These are phyloP conservation scores for Stagonosporopsis rhizophila DNA, from an alignment of 2,329 filamentous ascomycete genomes.

Conservation along the genomic window DNA sequence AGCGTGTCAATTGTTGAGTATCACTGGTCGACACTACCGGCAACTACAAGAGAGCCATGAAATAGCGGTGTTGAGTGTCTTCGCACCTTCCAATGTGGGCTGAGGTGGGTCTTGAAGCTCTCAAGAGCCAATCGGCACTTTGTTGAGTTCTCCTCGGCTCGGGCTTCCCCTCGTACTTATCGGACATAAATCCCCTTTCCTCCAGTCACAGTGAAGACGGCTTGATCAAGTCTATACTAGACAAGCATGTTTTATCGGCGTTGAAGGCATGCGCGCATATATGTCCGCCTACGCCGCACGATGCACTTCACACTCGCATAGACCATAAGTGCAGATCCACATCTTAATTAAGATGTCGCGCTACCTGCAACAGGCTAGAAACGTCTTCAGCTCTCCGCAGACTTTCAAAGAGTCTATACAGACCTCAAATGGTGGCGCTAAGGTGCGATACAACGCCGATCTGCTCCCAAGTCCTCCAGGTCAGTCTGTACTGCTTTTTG, in stretches of 20 bases:
- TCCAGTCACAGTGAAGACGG: neutral
- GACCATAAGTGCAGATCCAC: neutral
- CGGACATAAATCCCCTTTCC: neutral
- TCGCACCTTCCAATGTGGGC: neutral
- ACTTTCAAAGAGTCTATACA: constrained; percentile 15
- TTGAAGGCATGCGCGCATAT: neutral
- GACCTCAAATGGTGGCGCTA: constrained; percentile 13
- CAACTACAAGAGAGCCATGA: too few relatives aligned
- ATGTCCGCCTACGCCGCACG: neutral
- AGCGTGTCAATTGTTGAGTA: too few relatives aligned
- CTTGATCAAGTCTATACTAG: neutral
- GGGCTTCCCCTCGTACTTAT: neutral
- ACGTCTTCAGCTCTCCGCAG: constrained; percentile 40
- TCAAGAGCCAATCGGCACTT: neutral
- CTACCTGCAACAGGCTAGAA: neutral
- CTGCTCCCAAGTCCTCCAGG: constrained; percentile 30
- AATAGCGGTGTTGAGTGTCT: neutral
- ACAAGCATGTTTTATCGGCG: neutral
- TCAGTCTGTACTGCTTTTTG: neutral
- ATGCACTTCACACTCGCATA: neutral
- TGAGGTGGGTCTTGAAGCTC: neutral
- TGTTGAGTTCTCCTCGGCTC: neutral
- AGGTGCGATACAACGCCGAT: constrained; percentile 27
- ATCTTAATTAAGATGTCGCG: neutral
- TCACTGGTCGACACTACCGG: too few relatives aligned